A percentile compares a stretch with the other conserved stretches of the same genome.
Conservation (phyloP, 495 filamentous ascomycete species). For the Bombardia bombarda region DNA sequence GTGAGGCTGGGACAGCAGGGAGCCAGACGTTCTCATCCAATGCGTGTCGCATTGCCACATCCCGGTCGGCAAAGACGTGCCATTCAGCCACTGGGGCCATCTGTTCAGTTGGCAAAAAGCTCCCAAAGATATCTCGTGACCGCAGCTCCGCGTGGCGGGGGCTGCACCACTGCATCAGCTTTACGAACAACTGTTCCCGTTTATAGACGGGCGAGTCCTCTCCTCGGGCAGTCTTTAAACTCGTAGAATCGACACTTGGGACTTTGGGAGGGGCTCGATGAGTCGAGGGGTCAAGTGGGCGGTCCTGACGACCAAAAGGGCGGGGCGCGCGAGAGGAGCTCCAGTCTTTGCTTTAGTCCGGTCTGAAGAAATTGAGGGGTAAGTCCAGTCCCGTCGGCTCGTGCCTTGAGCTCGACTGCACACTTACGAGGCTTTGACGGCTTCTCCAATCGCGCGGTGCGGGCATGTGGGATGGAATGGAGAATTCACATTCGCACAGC, state of each 20-base stretch:
- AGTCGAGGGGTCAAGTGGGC: background rate
- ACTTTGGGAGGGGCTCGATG: constrained; percentile 2
- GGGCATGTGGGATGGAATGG: background rate
- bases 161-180: background rate
- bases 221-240: too few relatives aligned
- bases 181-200: too few relatives aligned
- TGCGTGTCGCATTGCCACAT: constrained; percentile 11
- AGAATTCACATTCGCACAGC: too few relatives aligned
- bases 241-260: too few relatives aligned
- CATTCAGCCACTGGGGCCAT: constrained; percentile 10
- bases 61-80: constrained; percentile 6
- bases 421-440: background rate
- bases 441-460: background rate
- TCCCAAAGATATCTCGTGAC: constrained; percentile 2
- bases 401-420: background rate
- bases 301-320: background rate
- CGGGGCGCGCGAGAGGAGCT: background rate
- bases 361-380: constrained; percentile 5
- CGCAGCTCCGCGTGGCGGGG: background rate
- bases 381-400: constrained; percentile 1
- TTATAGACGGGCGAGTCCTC: too few relatives aligned
- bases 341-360: background rate
- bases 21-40: constrained; percentile 8
- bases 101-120: background rate
- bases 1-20: constrained; percentile 13